Evolutionary conservation across 2,329 filamentous ascomycete genomes (phyloP).

Genomic region (Aspergillus sp.): DNA sequence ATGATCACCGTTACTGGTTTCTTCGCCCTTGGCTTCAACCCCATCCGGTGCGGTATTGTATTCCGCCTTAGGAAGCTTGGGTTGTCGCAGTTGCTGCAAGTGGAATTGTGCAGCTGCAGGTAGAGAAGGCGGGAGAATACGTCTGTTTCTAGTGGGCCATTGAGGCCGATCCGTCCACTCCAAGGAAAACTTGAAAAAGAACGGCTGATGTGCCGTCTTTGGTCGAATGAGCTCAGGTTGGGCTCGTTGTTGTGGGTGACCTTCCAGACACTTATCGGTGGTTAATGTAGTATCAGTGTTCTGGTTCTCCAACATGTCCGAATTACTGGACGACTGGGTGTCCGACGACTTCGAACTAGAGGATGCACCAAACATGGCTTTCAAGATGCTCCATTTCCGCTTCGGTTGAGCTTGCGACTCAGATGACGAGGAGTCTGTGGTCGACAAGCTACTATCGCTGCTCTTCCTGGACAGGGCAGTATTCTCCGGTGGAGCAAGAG

Average conservation of each 20-base stretch:
- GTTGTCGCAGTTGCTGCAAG: slow-evolving; percentile 36
- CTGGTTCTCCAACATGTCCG: slow-evolving; percentile 27
- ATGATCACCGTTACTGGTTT: slow-evolving; percentile 4
- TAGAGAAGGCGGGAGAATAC: slow-evolving; percentile 48
- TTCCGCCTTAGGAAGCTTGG: slow-evolving; percentile 11
- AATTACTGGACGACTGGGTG: slow-evolving; percentile 29
- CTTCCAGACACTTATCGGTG: slow-evolving; percentile 21
- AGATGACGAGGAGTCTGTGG: slow-evolving; percentile 11
- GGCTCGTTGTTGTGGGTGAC: slow-evolving; percentile 14
- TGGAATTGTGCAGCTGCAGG: slow-evolving; percentile 49
- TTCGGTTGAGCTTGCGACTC: slow-evolving; percentile 21
- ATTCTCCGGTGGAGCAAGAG: slow-evolving; percentile 27
- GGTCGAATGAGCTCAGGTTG: slow-evolving; percentile 20
- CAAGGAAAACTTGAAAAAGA: slow-evolving; percentile 61
- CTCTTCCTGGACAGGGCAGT: slow-evolving; percentile 27
- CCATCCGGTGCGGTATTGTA: slow-evolving; percentile 3
- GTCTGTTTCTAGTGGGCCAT: slow-evolving; percentile 43
- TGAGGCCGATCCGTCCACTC: slow-evolving; percentile 53
- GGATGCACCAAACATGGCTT: slow-evolving; percentile 42
- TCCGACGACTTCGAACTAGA: slow-evolving; percentile 38
- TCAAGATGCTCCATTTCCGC: slow-evolving; percentile 46
- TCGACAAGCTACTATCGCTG: slow-evolving; percentile 17
- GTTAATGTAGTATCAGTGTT: slow-evolving; percentile 17
- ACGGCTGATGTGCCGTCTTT: slow-evolving; percentile 44
- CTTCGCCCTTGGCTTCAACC: not conserved